Conservation (phyloP, 106 monocot species). For the Hemerocallis citrina region DNA sequence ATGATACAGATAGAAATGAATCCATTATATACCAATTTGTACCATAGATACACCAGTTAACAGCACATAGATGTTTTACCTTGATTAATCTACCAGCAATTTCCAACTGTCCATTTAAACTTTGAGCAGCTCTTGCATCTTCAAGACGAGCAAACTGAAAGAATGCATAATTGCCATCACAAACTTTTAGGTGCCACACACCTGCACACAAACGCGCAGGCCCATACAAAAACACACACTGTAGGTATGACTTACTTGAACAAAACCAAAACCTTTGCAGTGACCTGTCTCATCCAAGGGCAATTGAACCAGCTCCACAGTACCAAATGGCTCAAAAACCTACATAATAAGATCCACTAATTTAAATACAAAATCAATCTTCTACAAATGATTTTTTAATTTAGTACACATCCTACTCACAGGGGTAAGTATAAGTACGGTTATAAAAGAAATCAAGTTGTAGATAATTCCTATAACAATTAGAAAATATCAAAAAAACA, state of each 20-base stretch:
- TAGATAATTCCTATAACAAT: too few relatives aligned
- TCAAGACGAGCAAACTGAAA: conserved; percentile 54
- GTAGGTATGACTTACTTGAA: conserved; percentile 34
- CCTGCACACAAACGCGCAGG: too few relatives aligned
- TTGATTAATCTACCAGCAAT: conserved; percentile 58
- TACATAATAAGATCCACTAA: conserved; percentile 10
- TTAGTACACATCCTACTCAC: too few relatives aligned
- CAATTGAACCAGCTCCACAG: conserved; percentile 62
- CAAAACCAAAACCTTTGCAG: conserved; percentile 73
- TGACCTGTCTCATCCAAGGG: conserved; percentile 64
- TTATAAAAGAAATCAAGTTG: background rate
- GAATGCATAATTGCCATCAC: background rate
- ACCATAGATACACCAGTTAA: background rate
- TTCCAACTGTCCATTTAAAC: conserved; percentile 59
- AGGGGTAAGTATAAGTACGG: too few relatives aligned
- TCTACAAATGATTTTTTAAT: too few relatives aligned
- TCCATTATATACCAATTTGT: background rate
- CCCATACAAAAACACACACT: background rate
- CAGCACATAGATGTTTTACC: conserved; percentile 15
- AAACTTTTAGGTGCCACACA: background rate
- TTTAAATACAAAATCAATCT: too few relatives aligned
- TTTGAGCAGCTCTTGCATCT: conserved; percentile 54
- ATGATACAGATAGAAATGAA: background rate
- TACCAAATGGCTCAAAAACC: conserved; percentile 74
- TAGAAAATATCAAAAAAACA: background rate